Evolutionary conservation across 2,329 filamentous ascomycete genomes (phyloP), one percentile per base, ranked within the genome.

Genomic region (Shiraia bambusicola): DNA sequence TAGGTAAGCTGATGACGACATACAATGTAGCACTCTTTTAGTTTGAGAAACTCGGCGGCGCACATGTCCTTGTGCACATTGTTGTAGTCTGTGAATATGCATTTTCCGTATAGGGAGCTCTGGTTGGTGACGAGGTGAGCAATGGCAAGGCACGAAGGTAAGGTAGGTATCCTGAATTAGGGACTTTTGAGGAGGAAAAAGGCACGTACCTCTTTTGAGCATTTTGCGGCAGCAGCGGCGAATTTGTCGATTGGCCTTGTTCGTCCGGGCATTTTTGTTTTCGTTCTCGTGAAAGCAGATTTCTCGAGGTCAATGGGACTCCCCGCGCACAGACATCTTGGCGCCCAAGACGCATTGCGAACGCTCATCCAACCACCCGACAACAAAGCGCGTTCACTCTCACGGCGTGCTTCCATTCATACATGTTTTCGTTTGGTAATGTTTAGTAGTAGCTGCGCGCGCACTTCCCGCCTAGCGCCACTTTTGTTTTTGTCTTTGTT

Each of bases 31-130:
- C 92, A 97, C 54, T 95, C 78, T 67, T 95, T 95, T 34, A 97
- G 69, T 52, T 74, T 82, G 69, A 93, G 75, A 56, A 98, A 97
- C 63, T 96, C 90, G 43, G 82, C 82, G 4, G 78, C 77, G 63
- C 93, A 98, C 76, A 93, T 93, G 64, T 96, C 88, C 65, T 95
- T 95, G 57, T 90, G 81, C 3, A 95, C 82, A 3, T 89, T 82
- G 63, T 92, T 92, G 71, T 95, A 97, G 64, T 97, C 92, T 28
- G 82, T 81, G 36, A 92, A 80, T 51, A 98, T 84, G 66, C 93
- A 98, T 75, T 90, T 91, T 54, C 92, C 93, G 63, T 97, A 98
- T 10, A 81, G 76, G 2, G 88, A 78, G 37, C 88, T 86, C 92
- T 97, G 17, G n/a, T n/a, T n/a, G n/a, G n/a, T n/a, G n/a, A n/a